Conservation (phyloP, 768 basidiomycete species). For the Lactarius vividus region DNA sequence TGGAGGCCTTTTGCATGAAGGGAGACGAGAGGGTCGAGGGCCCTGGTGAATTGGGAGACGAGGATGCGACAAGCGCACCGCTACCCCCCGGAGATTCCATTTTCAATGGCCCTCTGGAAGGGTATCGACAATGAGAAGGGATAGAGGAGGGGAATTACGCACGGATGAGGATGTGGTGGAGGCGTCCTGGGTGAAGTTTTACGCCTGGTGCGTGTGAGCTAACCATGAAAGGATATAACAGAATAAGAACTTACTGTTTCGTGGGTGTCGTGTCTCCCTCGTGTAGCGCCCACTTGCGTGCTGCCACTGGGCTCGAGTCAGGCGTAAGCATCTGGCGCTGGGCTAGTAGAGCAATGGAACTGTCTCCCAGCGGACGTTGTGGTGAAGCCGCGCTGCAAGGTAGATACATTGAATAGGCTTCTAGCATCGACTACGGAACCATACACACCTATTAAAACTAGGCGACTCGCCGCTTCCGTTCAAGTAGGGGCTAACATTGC, state of each 20-base stretch:
- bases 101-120: slow-evolving; percentile 1
- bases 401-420: not conserved
- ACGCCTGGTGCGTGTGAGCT: slow-evolving; percentile 16
- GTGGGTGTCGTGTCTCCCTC: slow-evolving; percentile 22
- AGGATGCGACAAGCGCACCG: slow-evolving; percentile 17
- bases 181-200: slow-evolving; percentile 16
- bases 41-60: slow-evolving; percentile 30
- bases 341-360: not conserved
- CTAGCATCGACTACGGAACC: not conserved
- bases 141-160: not conserved
- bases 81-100: slow-evolving; percentile 17
- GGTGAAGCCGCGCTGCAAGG: slow-evolving; percentile 13
- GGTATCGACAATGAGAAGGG: not conserved
- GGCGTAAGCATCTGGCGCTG: slow-evolving; percentile 25
- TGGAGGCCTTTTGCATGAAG: slow-evolving; percentile 32
- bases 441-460: slow-evolving; percentile 7
- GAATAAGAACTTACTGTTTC: slow-evolving; percentile 16
- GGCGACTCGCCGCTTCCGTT: slow-evolving; percentile 23
- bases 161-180: slow-evolving; percentile 9
- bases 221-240: not conserved
- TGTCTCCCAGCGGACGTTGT: slow-evolving; percentile 6
- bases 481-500: slow-evolving; percentile 22
- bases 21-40: slow-evolving; percentile 34
- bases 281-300: slow-evolving; percentile 22
- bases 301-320: slow-evolving; percentile 23